Evolutionary conservation across 1,139 yeast species (phyloP).

Genomic region (Debaryomyces coudertii): DNA sequence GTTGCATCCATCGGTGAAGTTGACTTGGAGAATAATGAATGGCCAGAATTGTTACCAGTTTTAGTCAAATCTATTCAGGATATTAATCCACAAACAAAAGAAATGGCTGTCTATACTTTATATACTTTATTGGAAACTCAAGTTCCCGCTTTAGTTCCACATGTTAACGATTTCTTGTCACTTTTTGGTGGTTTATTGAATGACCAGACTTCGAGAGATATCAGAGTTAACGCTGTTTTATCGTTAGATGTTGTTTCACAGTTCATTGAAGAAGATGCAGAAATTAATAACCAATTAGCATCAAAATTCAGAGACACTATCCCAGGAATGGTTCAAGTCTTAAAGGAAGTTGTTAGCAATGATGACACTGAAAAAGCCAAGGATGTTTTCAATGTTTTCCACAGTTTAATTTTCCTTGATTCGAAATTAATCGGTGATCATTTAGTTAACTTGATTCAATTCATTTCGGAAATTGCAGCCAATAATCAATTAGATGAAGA

Average conservation of each 20-base stretch:
- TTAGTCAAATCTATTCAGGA: conserved; percentile 73
- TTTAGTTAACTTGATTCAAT: conserved; percentile 66
- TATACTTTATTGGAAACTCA: conserved; percentile 79
- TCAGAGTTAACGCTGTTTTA: conserved; percentile 81
- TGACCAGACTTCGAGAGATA: conserved; percentile 68
- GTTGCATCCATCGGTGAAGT: conserved; percentile 81
- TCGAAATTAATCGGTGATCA: conserved; percentile 78
- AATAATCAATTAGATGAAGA: conserved; percentile 76
- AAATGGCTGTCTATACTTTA: conserved; percentile 81
- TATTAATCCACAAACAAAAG: conserved; percentile 62
- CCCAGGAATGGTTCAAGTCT: conserved; percentile 81
- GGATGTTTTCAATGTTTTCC: conserved; percentile 83
- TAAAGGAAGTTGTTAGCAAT: conserved; percentile 70
- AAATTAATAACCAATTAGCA: conserved; percentile 52
- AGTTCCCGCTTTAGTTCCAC: conserved; percentile 61
- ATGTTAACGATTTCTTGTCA: conserved; percentile 67
- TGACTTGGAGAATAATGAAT: conserved; percentile 66
- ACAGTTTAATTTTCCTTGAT: conserved; percentile 76
- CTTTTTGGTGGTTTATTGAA: conserved; percentile 69
- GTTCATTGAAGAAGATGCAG: conserved; percentile 59
- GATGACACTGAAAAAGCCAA: conserved; percentile 75
- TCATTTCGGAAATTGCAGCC: conserved; percentile 75
- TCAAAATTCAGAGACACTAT: conserved; percentile 65
- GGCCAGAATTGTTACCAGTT: conserved; percentile 79
- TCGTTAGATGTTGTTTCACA: conserved; percentile 80